Evolutionary conservation across 2,329 filamentous ascomycete genomes (phyloP).

Genomic region (Colletotrichum melonis): DNA sequence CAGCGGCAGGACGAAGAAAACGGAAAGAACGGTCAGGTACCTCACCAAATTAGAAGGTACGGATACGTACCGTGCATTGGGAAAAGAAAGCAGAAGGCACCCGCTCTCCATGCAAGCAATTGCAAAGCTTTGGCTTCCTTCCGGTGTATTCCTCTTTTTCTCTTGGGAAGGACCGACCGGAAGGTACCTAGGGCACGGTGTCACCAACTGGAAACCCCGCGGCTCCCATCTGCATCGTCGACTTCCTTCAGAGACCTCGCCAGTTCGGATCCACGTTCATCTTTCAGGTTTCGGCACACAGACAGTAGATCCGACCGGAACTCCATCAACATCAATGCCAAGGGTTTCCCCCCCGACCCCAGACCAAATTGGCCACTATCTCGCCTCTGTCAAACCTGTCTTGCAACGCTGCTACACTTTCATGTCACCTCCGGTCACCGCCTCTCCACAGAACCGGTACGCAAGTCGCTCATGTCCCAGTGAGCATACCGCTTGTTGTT

Average conservation of each 20-base stretch:
- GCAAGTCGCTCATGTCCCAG: neutral
- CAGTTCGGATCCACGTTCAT: neutral
- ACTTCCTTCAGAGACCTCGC: neutral
- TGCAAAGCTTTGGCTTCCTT: neutral
- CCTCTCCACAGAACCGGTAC: slow-evolving; percentile 13
- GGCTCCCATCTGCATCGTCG: neutral
- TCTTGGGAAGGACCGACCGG: neutral
- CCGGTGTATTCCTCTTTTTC: neutral
- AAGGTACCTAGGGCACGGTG: neutral
- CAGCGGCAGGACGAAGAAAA: neutral
- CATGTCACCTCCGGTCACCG: slow-evolving; percentile 29
- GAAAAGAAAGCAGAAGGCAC: neutral
- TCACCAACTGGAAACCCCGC: neutral
- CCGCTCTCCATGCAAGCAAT: too few species aligned
- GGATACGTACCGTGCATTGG: neutral
- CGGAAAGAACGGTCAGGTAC: neutral
- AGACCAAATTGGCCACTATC: neutral
- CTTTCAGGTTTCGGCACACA: neutral
- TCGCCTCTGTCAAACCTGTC: slow-evolving; percentile 21
- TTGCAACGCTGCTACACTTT: slow-evolving; percentile 22
- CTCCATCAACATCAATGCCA: neutral
- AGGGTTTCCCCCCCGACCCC: slow-evolving; percentile 5
- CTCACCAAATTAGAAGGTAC: neutral
- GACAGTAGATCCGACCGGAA: slow-evolving; percentile 4
- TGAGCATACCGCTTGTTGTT: neutral